A percentile compares a stretch with the other conserved stretches of the same genome.
Conservation (phyloP, 805 yeast species). For the Kuraishia molischiana region DNA sequence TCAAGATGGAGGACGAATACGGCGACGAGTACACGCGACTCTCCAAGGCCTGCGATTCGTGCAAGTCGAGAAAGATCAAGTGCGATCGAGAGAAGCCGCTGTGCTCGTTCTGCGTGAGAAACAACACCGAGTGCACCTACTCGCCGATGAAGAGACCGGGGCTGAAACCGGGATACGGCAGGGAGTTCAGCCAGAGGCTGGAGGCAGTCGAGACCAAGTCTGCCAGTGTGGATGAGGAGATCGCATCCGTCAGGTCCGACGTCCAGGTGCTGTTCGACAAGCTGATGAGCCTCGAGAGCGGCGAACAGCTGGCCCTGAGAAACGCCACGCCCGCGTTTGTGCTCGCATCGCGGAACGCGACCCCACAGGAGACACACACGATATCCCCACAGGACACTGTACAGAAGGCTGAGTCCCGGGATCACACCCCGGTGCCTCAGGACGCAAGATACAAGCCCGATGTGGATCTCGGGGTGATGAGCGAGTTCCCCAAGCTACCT, state of each 20-base stretch:
- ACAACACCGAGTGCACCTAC: slow-evolving; percentile 1
- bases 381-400: not conserved
- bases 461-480: not conserved
- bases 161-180: slow-evolving; percentile 16
- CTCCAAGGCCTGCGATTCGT: slow-evolving; percentile 3
- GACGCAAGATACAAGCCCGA: not conserved
- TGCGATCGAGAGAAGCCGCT: slow-evolving; percentile 4
- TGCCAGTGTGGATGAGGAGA: not conserved
- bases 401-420: not conserved
- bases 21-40: too few species aligned
- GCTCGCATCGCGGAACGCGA: not conserved
- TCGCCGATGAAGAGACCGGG: slow-evolving; percentile 14
- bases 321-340: not conserved
- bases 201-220: slow-evolving; percentile 4
- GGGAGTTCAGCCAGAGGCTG: slow-evolving; percentile 10
- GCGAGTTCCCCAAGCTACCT: slow-evolving; percentile 3
- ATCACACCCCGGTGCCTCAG: not conserved
- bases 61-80: slow-evolving; percentile 4
- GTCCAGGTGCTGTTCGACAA: not conserved
- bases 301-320: not conserved
- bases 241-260: not conserved
- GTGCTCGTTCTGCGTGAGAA: slow-evolving; percentile 2
- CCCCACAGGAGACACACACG: not conserved
- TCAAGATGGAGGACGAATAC: too few species aligned
- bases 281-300: not conserved